phyloP scores from a whole-genome alignment of 2,329 filamentous ascomycete species.

The Alternaria metachromatica region DNA sequence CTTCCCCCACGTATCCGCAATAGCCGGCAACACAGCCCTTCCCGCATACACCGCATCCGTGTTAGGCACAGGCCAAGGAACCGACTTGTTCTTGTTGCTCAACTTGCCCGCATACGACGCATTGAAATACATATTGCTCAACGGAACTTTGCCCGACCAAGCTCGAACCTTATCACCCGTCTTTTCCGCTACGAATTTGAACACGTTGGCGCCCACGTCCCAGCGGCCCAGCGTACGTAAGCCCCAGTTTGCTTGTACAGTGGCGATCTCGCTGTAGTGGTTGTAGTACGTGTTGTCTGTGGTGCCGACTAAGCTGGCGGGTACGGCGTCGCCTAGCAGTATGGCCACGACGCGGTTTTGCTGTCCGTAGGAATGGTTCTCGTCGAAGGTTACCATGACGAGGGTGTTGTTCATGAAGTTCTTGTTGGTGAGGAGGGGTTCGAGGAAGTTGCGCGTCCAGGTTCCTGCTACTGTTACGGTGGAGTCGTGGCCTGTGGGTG shows the following conservation, averaged over 20 bases:
- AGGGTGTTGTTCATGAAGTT: conserved; percentile 80
- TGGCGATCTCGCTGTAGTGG: conserved; percentile 55
- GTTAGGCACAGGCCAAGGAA: conserved; percentile 41
- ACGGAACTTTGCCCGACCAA: conserved; percentile 35
- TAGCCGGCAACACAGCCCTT: conserved; percentile 32
- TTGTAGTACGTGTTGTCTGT: conserved; percentile 67
- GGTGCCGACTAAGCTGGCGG: conserved; percentile 68
- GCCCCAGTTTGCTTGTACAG: conserved; percentile 56
- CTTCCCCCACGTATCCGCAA: conserved; percentile 35
- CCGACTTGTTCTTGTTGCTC: conserved; percentile 36
- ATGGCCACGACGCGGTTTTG: conserved; percentile 75
- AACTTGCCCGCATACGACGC: conserved; percentile 40
- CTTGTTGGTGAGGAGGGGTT: conserved; percentile 71
- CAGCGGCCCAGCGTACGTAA: conserved; percentile 55
- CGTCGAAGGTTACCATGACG: conserved; percentile 79
- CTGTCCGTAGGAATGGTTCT: conserved; percentile 71
- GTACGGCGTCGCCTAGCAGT: conserved; percentile 77
- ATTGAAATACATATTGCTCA: conserved; percentile 44
- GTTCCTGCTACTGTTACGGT: conserved; percentile 70
- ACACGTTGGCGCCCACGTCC: conserved; percentile 57
- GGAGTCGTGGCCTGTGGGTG: conserved; percentile 64
- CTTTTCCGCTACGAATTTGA: conserved; percentile 41
- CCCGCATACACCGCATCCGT: conserved; percentile 33
- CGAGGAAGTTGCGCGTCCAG: conserved; percentile 73
- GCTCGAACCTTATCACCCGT: conserved; percentile 33